These are phyloP conservation scores for Pseudophaeomoniella oleicola DNA, from an alignment of 2,329 filamentous ascomycete genomes.

Conservation along the genomic window DNA sequence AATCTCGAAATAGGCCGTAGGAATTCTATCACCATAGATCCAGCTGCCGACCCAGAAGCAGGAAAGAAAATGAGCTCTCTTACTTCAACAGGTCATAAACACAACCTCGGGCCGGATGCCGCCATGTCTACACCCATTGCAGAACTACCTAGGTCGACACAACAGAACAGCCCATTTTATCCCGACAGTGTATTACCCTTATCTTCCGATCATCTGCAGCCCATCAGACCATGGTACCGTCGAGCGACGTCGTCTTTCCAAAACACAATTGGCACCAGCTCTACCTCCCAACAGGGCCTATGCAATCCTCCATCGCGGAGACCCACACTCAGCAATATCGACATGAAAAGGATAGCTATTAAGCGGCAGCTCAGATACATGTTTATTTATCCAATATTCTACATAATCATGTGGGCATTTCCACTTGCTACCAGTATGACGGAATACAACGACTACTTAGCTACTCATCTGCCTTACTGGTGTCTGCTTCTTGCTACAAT, in stretches of 20 bases:
- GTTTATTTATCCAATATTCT: constrained; percentile 63
- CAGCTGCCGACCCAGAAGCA: neutral
- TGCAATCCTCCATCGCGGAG: neutral
- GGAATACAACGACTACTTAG: constrained; percentile 40
- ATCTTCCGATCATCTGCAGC: no score
- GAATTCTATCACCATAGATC: neutral
- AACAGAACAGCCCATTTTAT: neutral
- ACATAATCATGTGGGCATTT: constrained; percentile 57
- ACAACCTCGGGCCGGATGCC: neutral
- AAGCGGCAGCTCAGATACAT: constrained; percentile 55
- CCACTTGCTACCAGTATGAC: constrained; percentile 54
- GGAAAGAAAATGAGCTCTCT: neutral
- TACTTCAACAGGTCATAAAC: neutral
- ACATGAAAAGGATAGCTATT: constrained; percentile 39
- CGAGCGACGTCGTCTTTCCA: neutral
- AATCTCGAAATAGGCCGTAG: neutral
- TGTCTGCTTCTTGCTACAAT: constrained; percentile 41
- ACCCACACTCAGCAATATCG: constrained; percentile 3
- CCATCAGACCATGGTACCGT: neutral
- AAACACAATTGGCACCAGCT: neutral
- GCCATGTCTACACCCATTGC: neutral
- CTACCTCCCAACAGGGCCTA: neutral
- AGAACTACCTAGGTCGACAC: neutral
- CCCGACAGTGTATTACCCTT: neutral
- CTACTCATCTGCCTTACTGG: constrained; percentile 37